Base-by-base conservation (phyloP, 2,329 filamentous ascomycete genomes). In the Hymenotorrendiella dingleyae region DNA sequence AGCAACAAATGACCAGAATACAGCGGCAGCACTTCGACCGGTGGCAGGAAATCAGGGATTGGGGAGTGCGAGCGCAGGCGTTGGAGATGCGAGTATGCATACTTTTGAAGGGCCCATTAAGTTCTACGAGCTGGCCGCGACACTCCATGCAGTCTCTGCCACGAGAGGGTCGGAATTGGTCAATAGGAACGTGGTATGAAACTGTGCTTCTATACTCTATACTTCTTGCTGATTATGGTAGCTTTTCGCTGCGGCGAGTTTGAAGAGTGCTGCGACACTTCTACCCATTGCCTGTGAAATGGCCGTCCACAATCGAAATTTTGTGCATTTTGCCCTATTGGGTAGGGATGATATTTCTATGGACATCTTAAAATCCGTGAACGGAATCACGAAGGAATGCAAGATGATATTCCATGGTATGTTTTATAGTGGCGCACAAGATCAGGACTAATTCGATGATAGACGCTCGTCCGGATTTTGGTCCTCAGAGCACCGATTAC, bases 221-320 rank as follows among this genome's bases (percentile, higher is more conserved):
- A 36, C 27, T 39, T 29, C 34, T 14, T 37, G 17, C 46, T 53
- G 42, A 55, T 17, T 5, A 19, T 35, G 28, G 8, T 38, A 59
- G 56, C 64, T 96, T 3, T 95, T 95, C 60, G 83, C 82, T 4
- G 81, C 85, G 3, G 82, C 86, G 0, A 89, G 74, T 47, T 65
- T 94, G 38, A 76, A 76, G 61, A 93, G 86, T 58, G 78, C 81
- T 12, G 75, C 86, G 0, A 74, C 76, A 23, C 62, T 96, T 40
- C 67, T 95, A 23, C 88, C 89, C 0, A 70, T 95, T 59, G 87
- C 90, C 5, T 97, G 93, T 63, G 78, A 86, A 55, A 96, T 96
- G 90, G 82, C 81, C 6, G 63, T 63, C 17, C 74, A 80, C 62
- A 72, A 76, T 43, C 71, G 75, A 45, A 94, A 80, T 57, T 74